phyloP scores from a whole-genome alignment of 2,329 filamentous ascomycete species.

The Phoma sp. region DNA sequence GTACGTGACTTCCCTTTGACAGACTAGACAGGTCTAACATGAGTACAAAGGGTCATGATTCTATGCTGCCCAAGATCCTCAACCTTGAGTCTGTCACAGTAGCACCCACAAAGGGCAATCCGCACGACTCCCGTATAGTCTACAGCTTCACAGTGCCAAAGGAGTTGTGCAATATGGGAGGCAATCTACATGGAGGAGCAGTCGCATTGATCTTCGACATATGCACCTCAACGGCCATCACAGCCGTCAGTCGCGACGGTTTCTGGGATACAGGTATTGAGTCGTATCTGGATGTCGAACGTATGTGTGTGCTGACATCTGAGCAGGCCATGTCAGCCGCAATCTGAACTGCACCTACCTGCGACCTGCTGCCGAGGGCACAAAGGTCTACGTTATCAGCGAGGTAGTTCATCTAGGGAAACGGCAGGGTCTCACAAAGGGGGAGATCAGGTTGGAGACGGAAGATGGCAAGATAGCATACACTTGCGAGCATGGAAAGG shows the following conservation, averaged over 20 bases:
- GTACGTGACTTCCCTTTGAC: conserved; percentile 13
- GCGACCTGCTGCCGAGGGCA: conserved; percentile 50
- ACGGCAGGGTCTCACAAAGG: conserved; percentile 49
- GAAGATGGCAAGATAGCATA: conserved; percentile 49
- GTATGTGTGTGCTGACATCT: background rate
- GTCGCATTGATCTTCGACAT: conserved; percentile 64
- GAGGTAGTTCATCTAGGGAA: conserved; percentile 55
- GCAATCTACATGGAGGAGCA: conserved; percentile 61
- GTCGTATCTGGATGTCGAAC: background rate
- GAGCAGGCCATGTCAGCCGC: conserved; percentile 47
- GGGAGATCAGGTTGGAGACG: conserved; percentile 46
- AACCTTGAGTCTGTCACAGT: conserved; percentile 44
- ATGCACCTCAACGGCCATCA: conserved; percentile 53
- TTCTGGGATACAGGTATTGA: conserved; percentile 50
- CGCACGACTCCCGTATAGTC: conserved; percentile 46
- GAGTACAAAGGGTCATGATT: conserved; percentile 40
- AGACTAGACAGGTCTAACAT: conserved; percentile 2
- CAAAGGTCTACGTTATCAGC: conserved; percentile 51
- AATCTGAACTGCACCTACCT: conserved; percentile 55
- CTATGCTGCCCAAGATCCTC: conserved; percentile 37
- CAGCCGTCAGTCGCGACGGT: conserved; percentile 35
- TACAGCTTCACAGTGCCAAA: conserved; percentile 55
- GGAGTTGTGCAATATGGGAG: conserved; percentile 52
- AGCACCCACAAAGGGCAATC: conserved; percentile 33
- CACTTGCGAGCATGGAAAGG: conserved; percentile 50